Conservation (phyloP, 768 basidiomycete species). For the Phylloporus sp. region DNA sequence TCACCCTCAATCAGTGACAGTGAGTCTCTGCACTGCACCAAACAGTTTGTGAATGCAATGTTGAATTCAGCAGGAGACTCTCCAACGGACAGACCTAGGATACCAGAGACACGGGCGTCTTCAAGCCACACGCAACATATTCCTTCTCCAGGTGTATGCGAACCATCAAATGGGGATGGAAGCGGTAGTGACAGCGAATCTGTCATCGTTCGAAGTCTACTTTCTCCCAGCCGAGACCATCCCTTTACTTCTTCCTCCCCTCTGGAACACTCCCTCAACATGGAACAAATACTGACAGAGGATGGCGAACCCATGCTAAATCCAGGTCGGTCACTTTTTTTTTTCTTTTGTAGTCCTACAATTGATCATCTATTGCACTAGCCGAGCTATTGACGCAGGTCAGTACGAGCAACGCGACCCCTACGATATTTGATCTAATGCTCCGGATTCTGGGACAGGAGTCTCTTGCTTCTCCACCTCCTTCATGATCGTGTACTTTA, state of each 20-base stretch:
- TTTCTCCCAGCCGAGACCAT: slow-evolving; percentile 20
- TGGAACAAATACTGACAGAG: slow-evolving; percentile 57
- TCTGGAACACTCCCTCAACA: slow-evolving; percentile 38
- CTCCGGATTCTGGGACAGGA: slow-evolving; percentile 38
- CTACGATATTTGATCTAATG: slow-evolving; percentile 28
- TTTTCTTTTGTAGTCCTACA: background rate
- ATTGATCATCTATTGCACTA: slow-evolving; percentile 7
- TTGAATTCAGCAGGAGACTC: slow-evolving; percentile 32
- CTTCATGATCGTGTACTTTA: slow-evolving; percentile 39
- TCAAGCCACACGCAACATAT: slow-evolving; percentile 1
- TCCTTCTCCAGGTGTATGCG: slow-evolving; percentile 6
- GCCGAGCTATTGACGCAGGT: slow-evolving; percentile 66
- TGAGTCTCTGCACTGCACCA: slow-evolving; percentile 22
- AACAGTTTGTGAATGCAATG: slow-evolving; percentile 33
- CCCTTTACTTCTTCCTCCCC: slow-evolving; percentile 26
- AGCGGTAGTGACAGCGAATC: slow-evolving; percentile 14
- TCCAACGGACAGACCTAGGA: slow-evolving; percentile 7
- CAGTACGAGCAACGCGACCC: slow-evolving; percentile 16
- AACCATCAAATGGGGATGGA: slow-evolving; percentile 8
- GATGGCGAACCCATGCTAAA: slow-evolving; percentile 67
- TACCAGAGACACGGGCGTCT: slow-evolving; percentile 7
- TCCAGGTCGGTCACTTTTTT: slow-evolving; percentile 46
- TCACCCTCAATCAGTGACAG: slow-evolving; percentile 19
- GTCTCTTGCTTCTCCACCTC: slow-evolving; percentile 69
- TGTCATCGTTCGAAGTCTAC: slow-evolving; percentile 9